phyloP scores from a whole-genome alignment of 352 stramenopile genomes.

The Pythium guiyangense region DNA sequence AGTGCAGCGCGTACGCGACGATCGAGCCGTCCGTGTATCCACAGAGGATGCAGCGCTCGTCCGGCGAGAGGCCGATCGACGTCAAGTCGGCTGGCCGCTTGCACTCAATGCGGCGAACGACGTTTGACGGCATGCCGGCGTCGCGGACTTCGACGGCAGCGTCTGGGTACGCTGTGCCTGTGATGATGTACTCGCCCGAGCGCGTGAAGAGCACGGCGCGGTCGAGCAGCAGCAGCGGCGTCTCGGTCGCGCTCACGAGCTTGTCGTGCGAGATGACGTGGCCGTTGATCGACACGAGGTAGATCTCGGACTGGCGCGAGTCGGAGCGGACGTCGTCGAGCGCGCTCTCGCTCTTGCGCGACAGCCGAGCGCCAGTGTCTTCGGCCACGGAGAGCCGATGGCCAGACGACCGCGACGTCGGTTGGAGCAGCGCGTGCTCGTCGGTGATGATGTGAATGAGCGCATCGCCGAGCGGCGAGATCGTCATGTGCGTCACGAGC shows the following conservation, averaged over 20 bases:
- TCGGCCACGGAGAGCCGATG: constrained; percentile 13
- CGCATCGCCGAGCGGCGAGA: constrained; percentile 66
- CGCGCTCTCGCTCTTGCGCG: constrained; percentile 9
- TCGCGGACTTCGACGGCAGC: constrained; percentile 77
- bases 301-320: constrained; percentile 68
- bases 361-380: constrained; percentile 9
- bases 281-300: constrained; percentile 80
- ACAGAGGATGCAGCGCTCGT: constrained; percentile 79
- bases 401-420: constrained; percentile 1
- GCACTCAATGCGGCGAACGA: constrained; percentile 77
- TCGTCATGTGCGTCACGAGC: constrained; percentile 64
- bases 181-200: constrained; percentile 77
- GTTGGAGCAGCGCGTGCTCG: constrained; percentile 26
- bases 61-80: constrained; percentile 68
- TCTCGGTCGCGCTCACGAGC: constrained; percentile 30
- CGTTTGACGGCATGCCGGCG: constrained; percentile 41
- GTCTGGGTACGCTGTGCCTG: constrained; percentile 47
- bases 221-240: constrained; percentile 57
- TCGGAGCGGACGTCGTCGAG: constrained; percentile 31
- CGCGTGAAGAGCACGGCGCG: constrained; percentile 71
- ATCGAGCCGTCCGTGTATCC: constrained; percentile 77
- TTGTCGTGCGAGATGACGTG: constrained; percentile 64
- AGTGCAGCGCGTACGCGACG: constrained; percentile 80
- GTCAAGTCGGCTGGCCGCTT: constrained; percentile 62
- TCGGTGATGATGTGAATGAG: constrained; percentile 67